Conservation (phyloP, 805 yeast genomes). For the Phaffomyces thermotolerans region DNA sequence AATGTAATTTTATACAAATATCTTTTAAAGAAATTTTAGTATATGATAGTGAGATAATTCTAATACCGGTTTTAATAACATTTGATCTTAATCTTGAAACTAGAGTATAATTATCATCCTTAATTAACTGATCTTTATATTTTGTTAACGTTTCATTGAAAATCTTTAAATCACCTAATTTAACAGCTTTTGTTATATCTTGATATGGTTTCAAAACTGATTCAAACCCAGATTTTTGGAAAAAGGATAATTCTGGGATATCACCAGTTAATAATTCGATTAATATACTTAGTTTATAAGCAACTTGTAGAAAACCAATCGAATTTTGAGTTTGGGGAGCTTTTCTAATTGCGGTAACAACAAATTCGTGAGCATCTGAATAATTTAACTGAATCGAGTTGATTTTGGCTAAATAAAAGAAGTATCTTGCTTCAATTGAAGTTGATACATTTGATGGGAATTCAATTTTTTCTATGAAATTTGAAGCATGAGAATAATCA, state of each 20-base stretch:
- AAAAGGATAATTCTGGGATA: constrained; percentile 81
- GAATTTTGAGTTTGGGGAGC: constrained; percentile 88
- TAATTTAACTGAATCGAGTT: constrained; percentile 90
- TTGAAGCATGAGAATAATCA: constrained; percentile 81
- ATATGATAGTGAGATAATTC: constrained; percentile 87
- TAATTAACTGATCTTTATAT: constrained; percentile 54
- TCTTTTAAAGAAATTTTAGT: constrained; percentile 87
- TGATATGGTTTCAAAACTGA: constrained; percentile 72
- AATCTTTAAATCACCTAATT: constrained; percentile 78
- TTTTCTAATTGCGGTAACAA: constrained; percentile 91
- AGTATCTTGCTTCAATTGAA: constrained; percentile 86
- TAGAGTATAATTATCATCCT: constrained; percentile 76
- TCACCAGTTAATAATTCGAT: constrained; percentile 95
- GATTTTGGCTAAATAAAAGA: constrained; percentile 85
- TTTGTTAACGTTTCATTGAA: constrained; percentile 65
- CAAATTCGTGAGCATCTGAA: constrained; percentile 81
- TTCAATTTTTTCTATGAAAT: constrained; percentile 79
- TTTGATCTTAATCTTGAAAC: constrained; percentile 90
- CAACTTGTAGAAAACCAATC: constrained; percentile 80
- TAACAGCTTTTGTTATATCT: constrained; percentile 84
- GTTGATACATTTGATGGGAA: constrained; percentile 83
- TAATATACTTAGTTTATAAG: constrained; percentile 79
- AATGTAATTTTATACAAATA: constrained; percentile 83
- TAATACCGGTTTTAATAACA: constrained; percentile 95
- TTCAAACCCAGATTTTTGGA: constrained; percentile 56